phyloP scores from a whole-genome alignment of 371 early-diverging fungal genomes.

The Mucor indicus region DNA sequence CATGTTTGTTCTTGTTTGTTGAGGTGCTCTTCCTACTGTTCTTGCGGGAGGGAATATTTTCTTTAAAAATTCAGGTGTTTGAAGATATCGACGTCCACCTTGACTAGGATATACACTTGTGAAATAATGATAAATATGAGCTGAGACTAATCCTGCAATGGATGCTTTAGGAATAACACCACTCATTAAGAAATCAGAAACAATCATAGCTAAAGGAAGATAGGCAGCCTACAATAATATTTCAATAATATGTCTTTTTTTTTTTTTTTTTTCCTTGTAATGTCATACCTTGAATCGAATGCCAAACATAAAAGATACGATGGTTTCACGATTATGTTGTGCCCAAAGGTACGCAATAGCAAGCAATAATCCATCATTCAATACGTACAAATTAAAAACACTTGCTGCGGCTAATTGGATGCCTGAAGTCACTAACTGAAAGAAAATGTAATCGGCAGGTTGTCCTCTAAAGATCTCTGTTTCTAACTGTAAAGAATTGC shows the following conservation, averaged over 20 bases:
- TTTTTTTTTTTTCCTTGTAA: not conserved
- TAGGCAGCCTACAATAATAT: constrained; percentile 11
- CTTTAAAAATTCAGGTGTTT: constrained; percentile 52
- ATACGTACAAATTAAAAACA: constrained; percentile 18
- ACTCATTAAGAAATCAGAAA: constrained; percentile 43
- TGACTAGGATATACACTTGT: constrained; percentile 50
- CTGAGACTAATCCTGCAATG: constrained; percentile 49
- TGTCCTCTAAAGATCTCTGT: constrained; percentile 63
- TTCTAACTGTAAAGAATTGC: constrained; percentile 73
- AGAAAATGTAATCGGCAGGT: constrained; percentile 82
- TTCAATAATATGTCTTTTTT: not conserved
- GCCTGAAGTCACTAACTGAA: constrained; percentile 55
- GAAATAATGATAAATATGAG: constrained; percentile 58
- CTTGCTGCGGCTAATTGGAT: constrained; percentile 34
- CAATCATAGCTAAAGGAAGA: constrained; percentile 71
- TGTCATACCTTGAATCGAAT: constrained; percentile 69
- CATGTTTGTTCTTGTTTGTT: constrained; percentile 6
- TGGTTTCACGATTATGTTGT: constrained; percentile 57
- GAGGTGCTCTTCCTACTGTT: constrained; percentile 3
- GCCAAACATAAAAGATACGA: constrained; percentile 82
- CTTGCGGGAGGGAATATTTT: constrained; percentile 38
- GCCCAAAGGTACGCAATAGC: constrained; percentile 79
- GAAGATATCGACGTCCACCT: constrained; percentile 53
- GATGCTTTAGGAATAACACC: constrained; percentile 39
- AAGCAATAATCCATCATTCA: constrained; percentile 57